A percentile compares a stretch with the other conserved stretches of the same genome.
Evolutionary conservation across 2,329 filamentous ascomycete species (phyloP).

Genomic region (Rhynchosporium agropyri): DNA sequence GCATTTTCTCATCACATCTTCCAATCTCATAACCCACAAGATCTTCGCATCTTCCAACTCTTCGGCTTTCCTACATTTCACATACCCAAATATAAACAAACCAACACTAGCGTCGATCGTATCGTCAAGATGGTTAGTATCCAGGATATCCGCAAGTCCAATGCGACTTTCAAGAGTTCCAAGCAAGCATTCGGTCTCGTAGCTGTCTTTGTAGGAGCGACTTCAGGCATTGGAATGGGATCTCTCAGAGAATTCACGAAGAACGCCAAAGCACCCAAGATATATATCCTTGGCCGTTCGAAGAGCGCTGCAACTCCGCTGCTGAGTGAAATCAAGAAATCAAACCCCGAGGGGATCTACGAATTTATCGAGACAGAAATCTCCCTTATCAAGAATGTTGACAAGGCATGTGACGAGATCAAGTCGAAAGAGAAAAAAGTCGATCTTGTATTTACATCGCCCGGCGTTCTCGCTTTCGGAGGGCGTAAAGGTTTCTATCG

Average conservation of each 20-base stretch:
- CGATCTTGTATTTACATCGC: conserved; percentile 52
- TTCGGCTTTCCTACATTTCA: neutral
- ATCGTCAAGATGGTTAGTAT: conserved; percentile 40
- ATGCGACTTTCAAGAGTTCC: conserved; percentile 41
- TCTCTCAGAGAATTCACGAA: conserved; percentile 51
- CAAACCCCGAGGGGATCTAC: conserved; percentile 50
- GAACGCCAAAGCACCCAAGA: conserved; percentile 46
- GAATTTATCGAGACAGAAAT: conserved; percentile 54
- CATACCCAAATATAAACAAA: neutral
- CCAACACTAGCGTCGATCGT: neutral
- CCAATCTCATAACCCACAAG: neutral
- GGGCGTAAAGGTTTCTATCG: conserved; percentile 36
- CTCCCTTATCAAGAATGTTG: conserved; percentile 54
- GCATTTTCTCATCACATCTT: conserved; percentile 12
- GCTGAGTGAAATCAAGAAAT: conserved; percentile 45
- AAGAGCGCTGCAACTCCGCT: conserved; percentile 40
- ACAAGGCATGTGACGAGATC: conserved; percentile 52
- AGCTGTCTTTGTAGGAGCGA: conserved; percentile 57
- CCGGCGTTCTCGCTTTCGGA: conserved; percentile 43
- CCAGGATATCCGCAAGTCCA: conserved; percentile 45
- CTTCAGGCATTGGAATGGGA: conserved; percentile 56
- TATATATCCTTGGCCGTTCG: conserved; percentile 57
- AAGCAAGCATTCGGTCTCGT: conserved; percentile 45
- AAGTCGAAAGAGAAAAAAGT: conserved; percentile 47
- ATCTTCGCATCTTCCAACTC: neutral